phyloP scores from a whole-genome alignment of 140 eudicot species.

The Anethum foeniculum region DNA sequence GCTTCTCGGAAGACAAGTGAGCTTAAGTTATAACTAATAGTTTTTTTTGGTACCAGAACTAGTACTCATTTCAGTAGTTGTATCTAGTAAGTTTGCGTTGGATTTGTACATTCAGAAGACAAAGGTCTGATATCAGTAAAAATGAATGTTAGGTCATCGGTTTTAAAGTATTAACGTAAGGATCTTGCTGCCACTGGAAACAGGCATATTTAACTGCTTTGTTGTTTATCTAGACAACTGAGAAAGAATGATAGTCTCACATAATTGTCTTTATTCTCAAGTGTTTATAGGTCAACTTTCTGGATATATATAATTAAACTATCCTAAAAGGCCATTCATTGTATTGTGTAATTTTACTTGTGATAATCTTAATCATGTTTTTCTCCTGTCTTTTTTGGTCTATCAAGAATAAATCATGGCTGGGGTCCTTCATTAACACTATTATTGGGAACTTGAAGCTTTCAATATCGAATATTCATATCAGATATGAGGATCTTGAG shows the following conservation, averaged over 20 bases:
- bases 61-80: neutral
- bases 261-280: neutral
- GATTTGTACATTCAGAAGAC: neutral
- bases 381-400: constrained; percentile 13
- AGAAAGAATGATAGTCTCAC: neutral
- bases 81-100: neutral
- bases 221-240: neutral
- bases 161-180: neutral
- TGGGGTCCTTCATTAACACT: constrained; percentile 92
- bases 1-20: neutral
- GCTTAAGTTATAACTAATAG: neutral
- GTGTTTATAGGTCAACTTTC: neutral
- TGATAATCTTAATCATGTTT: neutral
- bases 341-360: neutral
- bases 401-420: constrained; percentile 85
- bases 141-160: neutral
- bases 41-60: neutral
- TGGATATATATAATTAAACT: neutral
- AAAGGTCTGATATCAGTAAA: neutral
- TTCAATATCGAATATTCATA: constrained; percentile 90
- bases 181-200: neutral
- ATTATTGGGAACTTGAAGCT: constrained; percentile 91
- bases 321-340: neutral
- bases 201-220: neutral
- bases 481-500: constrained; percentile 93